These are phyloP conservation scores for Poa pratensis DNA, from an alignment of 176 grass and related monocot genomes.

Conservation along the genomic window DNA sequence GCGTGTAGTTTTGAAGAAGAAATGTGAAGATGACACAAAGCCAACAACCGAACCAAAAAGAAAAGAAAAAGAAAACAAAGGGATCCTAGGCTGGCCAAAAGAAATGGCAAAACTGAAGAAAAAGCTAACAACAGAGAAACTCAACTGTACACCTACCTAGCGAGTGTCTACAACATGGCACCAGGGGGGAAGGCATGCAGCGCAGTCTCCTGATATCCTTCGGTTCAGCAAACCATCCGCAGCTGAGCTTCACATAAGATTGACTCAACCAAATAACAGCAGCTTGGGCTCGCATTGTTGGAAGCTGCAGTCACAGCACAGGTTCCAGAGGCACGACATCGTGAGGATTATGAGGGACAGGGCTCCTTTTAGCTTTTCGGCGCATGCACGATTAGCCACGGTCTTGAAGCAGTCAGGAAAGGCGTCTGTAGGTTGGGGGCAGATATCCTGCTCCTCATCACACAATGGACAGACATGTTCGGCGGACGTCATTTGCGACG, in stretches of 20 bases:
- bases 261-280: not conserved
- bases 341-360: not conserved
- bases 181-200: not conserved
- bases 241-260: not conserved
- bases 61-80: not conserved
- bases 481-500: too few relatives aligned
- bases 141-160: slow-evolving; percentile 1
- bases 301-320: not conserved
- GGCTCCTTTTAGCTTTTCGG: not conserved
- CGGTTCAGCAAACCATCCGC: not conserved
- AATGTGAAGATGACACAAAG: not conserved
- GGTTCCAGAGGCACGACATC: not conserved
- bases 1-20: not conserved
- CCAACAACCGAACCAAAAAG: not conserved
- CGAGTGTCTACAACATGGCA: not conserved
- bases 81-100: not conserved
- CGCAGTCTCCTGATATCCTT: not conserved
- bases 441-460: not conserved
- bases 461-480: not conserved
- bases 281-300: not conserved
- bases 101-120: not conserved
- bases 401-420: not conserved
- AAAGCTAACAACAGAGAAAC: not conserved
- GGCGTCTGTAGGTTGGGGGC: not conserved
- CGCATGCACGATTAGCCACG: not conserved